Evolutionary conservation across 352 stramenopile species (phyloP), one percentile per base, ranked within the genome.

Genomic region (Pythium grandisporangium): DNA sequence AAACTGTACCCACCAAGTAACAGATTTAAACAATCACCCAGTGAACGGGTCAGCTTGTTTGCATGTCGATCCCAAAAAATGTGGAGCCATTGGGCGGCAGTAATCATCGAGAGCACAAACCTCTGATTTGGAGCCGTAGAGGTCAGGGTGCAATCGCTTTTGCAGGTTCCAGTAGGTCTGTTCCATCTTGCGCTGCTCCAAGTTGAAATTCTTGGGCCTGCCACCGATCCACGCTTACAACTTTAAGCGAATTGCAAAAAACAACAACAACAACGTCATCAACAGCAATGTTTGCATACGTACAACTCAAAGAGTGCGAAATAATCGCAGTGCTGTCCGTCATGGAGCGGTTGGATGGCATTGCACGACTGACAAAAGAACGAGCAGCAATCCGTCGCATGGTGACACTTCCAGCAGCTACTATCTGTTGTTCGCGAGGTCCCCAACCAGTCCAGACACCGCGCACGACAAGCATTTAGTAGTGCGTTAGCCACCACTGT

Each of bases 271-370:
- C n/a, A n/a, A n/a, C n/a, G n/a, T n/a, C n/a, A n/a, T n/a, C n/a
- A n/a, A n/a, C n/a, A n/a, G n/a, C n/a, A n/a, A n/a, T n/a, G n/a
- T n/a, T n/a, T n/a, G n/a, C n/a, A 30, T 22, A 66, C 60, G 48
- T 63, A 90, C 79, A 93, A 70, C 47, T 86, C 44, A 49, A 93
- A 93, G 52, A 93, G 70, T 53, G 88, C 77, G 59, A 93, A 90
- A 63, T 86, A 90, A 55, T 93, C 69, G 57, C 79, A 92, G 47
- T 79, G 67, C 27, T 66, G 70, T 37, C 63, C 58, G 19, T 37
- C 42, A 23, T 72, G 69, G 42, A 81, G 42, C 11, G 79, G 76
- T 50, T 90, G 79, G 48, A 93, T 93, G 26, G 68, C 66, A 36
- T 86, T 64, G 52, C 79, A 93, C 39, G 59, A 61, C 30, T 71